Conservation (phyloP, 139 green algal genomes). For the Chlamydomonas eustigma region DNA sequence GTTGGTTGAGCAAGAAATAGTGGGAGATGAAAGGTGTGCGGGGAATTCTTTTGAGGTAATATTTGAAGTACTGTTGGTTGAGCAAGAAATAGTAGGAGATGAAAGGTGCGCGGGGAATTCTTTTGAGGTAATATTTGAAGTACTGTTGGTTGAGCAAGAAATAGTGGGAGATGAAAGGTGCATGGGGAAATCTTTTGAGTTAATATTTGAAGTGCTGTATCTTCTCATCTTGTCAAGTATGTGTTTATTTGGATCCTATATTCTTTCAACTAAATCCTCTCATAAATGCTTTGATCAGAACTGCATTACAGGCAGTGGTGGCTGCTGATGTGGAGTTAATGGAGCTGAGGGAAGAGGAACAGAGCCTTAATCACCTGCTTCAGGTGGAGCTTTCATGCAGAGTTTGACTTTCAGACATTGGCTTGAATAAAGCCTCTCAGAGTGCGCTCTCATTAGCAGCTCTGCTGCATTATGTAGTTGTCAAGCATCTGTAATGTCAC, state of each 20-base stretch:
- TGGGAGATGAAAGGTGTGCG: constrained; percentile 61
- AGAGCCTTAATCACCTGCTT: constrained; percentile 43
- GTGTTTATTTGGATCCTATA: too few species aligned
- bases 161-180: constrained; percentile 74
- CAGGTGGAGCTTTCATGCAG: constrained; percentile 13
- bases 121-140: background rate
- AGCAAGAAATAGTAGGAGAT: constrained; percentile 93
- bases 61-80: constrained; percentile 24
- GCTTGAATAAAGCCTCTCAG: too few species aligned
- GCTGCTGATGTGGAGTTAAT: constrained; percentile 93
- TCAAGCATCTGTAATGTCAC: too few species aligned
- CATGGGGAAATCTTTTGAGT: background rate
- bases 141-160: constrained; percentile 79
- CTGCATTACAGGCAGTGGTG: constrained; percentile 75
- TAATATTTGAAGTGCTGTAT: background rate
- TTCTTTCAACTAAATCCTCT: too few species aligned
- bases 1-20: constrained; percentile 97
- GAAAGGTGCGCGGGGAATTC: constrained; percentile 28
- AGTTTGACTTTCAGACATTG: too few species aligned
- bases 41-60: background rate
- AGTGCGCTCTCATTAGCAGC: too few species aligned
- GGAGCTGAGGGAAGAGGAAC: constrained; percentile 79
- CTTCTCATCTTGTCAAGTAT: too few species aligned
- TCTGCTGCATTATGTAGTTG: too few species aligned
- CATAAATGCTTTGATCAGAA: background rate